Base-by-base conservation (phyloP, 2,329 filamentous ascomycete genomes). In the Fusarium torulosum region DNA sequence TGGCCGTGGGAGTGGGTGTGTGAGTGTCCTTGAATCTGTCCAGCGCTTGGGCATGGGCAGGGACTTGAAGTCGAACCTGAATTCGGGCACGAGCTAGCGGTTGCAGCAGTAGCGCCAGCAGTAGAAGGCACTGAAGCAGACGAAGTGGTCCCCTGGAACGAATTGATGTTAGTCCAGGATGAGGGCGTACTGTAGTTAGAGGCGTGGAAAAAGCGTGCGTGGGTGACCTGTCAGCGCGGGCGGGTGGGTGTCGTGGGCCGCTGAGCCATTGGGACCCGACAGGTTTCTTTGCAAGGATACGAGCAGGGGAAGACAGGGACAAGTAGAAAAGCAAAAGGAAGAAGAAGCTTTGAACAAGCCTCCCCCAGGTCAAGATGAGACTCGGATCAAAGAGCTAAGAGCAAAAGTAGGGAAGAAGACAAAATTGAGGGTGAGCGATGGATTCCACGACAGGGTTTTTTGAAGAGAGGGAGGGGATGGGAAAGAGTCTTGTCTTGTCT, bases 161-260 rank as follows among this genome's bases (percentile, higher is more conserved):
- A 64, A 63, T 60, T 68, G 69, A 61, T 72, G 68, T 66, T 64
- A 68, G 62, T 57, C 7, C 23, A 23, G 23, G 23, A 7, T 23
- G 23, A 7, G 23, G 7, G 23, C 7, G 23, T n/a, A n/a, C n/a
- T n/a, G n/a, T n/a, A n/a, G n/a, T n/a, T n/a, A n/a, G n/a, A n/a
- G n/a, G n/a, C n/a, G n/a, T n/a, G 25, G 10, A 50, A 37, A 37
- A 15, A 20, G 50, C 33, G 33, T n/a, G 35, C 35, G 17, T 37
- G 62, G 52, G 40, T 59, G 64, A 60, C 66, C 67, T 72, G 70
- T 73, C 70, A 72, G 68, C 54, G 63, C 59, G 56, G 66, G 54
- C 55, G 60, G 66, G 71, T 67, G 70, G 70, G 70, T 73, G 71
- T 72, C 71, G 69, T 73, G 71, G 69, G 71, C 70, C 68, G 58